A percentile compares a stretch with the other conserved stretches of the same genome.
These are phyloP conservation scores for Fusarium sambucinum DNA, from an alignment of 2,329 filamentous ascomycete species.

Conservation along the genomic window DNA sequence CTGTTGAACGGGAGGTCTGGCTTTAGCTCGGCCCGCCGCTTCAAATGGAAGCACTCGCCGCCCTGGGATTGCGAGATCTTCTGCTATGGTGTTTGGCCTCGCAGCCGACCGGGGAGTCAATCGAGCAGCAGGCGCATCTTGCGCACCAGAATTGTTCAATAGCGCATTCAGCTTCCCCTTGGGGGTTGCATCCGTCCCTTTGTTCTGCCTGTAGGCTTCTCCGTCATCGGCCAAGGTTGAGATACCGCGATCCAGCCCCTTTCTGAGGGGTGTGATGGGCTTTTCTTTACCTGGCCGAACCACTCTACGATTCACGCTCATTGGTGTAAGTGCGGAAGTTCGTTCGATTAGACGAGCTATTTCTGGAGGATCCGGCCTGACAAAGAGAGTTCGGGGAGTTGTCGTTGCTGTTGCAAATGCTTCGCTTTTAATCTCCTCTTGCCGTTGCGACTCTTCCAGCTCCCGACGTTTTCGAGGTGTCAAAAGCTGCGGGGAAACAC, in stretches of 20 bases:
- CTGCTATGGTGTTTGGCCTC: constrained; percentile 24
- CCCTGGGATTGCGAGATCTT: constrained; percentile 52
- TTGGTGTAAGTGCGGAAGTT: constrained; percentile 53
- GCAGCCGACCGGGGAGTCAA: constrained; percentile 43
- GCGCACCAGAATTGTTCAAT: constrained; percentile 49
- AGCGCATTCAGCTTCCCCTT: constrained; percentile 52
- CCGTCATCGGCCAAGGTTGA: constrained; percentile 64
- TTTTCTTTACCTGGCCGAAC: constrained; percentile 43
- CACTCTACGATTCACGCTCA: constrained; percentile 53
- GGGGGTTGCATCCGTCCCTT: constrained; percentile 20
- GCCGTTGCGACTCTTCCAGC: constrained; percentile 34
- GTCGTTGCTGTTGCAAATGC: constrained; percentile 14
- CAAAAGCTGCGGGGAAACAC: constrained; percentile 50
- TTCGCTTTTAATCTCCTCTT: constrained; percentile 18
- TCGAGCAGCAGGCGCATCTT: constrained; percentile 45
- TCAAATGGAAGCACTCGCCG: constrained; percentile 59
- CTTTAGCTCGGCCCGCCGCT: constrained; percentile 26
- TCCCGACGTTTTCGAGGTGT: constrained; percentile 55
- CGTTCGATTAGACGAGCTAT: constrained; percentile 32
- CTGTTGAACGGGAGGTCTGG: constrained; percentile 28
- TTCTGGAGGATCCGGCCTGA: constrained; percentile 40
- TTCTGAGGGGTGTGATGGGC: constrained; percentile 33
- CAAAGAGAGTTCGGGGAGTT: constrained; percentile 39
- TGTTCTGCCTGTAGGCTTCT: constrained; percentile 46
- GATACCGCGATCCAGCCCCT: constrained; percentile 54